Conservation (phyloP, 2,329 filamentous ascomycete genomes). For the Microcera coccophila region DNA sequence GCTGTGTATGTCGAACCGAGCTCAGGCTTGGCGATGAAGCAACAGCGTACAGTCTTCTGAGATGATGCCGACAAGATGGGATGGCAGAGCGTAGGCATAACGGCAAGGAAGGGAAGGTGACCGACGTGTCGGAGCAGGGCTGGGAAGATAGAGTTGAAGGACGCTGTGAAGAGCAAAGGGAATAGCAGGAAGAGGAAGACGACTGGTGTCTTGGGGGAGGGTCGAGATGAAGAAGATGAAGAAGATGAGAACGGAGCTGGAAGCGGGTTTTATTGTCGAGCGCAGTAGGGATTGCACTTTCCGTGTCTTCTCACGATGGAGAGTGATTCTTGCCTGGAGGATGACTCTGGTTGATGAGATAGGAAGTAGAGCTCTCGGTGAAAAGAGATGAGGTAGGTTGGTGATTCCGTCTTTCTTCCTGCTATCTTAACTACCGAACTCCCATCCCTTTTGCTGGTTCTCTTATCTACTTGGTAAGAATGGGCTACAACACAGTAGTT, state of each 20-base stretch:
- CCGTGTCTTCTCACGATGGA: conserved; percentile 2
- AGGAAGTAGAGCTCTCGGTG: conserved; percentile 2
- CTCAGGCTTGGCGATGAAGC: conserved; percentile 5
- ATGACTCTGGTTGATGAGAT: conserved; percentile 3
- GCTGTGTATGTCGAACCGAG: conserved; percentile 5
- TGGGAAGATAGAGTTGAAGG: conserved; percentile 3
- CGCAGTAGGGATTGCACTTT: conserved; percentile 3
- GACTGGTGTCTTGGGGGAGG: conserved; percentile 1
- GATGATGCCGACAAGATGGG: conserved; percentile 5
- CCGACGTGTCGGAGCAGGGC: neutral
- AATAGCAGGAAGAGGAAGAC: conserved; percentile 5
- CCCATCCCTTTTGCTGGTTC: no score
- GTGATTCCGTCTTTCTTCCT: no score
- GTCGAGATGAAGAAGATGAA: conserved; percentile 4
- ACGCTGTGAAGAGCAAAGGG: conserved; percentile 2
- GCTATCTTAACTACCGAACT: no score
- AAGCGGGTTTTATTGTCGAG: neutral
- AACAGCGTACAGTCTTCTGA: conserved; percentile 7
- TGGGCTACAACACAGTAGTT: no score
- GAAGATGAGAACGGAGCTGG: neutral
- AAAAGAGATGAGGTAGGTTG: no score
- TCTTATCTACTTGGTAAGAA: no score
- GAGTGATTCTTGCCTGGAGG: conserved; percentile 3
- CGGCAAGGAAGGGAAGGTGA: conserved; percentile 1
- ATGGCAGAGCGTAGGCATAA: conserved; percentile 3